Evolutionary conservation across 139 green algal genomes (phyloP).

Genomic region (Micractinium sp.): DNA sequence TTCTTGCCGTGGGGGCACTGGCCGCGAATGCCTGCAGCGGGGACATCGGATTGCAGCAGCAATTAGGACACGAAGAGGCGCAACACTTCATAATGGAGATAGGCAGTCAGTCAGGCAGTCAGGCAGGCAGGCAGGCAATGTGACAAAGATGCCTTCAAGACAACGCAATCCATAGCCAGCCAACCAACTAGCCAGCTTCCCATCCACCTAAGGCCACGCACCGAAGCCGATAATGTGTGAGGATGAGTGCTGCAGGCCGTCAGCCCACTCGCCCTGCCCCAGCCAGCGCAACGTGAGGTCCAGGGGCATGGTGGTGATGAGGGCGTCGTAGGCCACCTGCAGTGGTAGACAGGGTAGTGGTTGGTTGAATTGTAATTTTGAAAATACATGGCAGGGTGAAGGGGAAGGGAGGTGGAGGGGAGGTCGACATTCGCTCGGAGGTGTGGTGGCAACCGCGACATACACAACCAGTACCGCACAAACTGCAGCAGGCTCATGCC

Average conservation of each 20-base stretch:
- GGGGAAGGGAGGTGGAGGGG: not conserved
- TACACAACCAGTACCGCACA: too few species aligned
- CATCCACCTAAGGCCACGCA: not conserved
- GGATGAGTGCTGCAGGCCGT: conserved; percentile 77
- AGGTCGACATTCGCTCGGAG: too few species aligned
- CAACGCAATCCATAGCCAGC: not conserved
- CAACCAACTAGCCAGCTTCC: not conserved
- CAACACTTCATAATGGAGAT: too few species aligned
- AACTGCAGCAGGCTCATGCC: too few species aligned
- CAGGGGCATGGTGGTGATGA: conserved; percentile 87
- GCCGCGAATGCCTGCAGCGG: conserved; percentile 56
- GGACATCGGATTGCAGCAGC: not conserved
- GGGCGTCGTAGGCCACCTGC: conserved; percentile 54
- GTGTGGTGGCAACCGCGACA: too few species aligned
- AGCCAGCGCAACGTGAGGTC: conserved; percentile 79
- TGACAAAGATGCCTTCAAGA: not conserved
- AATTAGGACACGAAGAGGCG: not conserved
- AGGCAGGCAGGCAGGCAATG: not conserved
- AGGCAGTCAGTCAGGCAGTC: too few species aligned
- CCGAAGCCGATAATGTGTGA: conserved; percentile 87
- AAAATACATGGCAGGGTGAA: not conserved
- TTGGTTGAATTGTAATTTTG: too few species aligned
- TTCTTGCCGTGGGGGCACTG: conserved; percentile 84
- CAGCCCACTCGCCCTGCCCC: conserved; percentile 71
- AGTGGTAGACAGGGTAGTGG: not conserved